phyloP scores from a whole-genome alignment of 2,329 filamentous ascomycete species.

The Arachnopeziza araneosa region DNA sequence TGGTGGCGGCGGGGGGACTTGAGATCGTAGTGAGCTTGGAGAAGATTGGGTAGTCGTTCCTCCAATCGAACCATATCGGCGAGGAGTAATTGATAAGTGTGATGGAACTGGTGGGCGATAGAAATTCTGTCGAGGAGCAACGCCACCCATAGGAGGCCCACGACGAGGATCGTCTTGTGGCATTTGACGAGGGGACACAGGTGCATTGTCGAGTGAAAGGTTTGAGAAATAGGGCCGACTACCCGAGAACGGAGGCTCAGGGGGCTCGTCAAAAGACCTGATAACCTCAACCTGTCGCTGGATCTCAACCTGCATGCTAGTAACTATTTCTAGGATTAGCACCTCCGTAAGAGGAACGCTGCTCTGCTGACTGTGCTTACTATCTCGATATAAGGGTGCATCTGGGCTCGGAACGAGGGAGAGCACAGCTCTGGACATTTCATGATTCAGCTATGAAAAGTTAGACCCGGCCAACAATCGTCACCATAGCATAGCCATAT shows the following conservation, averaged over 20 bases:
- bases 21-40: constrained; percentile 65
- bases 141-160: constrained; percentile 50
- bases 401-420: constrained; percentile 71
- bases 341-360: background rate
- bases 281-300: constrained; percentile 55
- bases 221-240: constrained; percentile 62
- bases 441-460: constrained; percentile 69
- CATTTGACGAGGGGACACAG: constrained; percentile 81
- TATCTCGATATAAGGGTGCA: constrained; percentile 72
- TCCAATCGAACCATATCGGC: constrained; percentile 81
- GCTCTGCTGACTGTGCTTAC: constrained; percentile 47
- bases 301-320: constrained; percentile 53
- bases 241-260: constrained; percentile 59
- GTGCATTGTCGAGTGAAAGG: constrained; percentile 61
- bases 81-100: constrained; percentile 71
- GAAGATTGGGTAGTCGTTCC: constrained; percentile 62
- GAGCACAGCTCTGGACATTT: constrained; percentile 70
- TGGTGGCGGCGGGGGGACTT: constrained; percentile 54
- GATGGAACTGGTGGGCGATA: constrained; percentile 70
- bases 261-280: constrained; percentile 54
- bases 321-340: constrained; percentile 36
- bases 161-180: constrained; percentile 79
- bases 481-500: background rate
- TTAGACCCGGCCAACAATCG: constrained; percentile 13
- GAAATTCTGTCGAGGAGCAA: constrained; percentile 49